These are phyloP conservation scores for Lyophyllum semitale DNA, from an alignment of 768 basidiomycete species.

Conservation along the genomic window DNA sequence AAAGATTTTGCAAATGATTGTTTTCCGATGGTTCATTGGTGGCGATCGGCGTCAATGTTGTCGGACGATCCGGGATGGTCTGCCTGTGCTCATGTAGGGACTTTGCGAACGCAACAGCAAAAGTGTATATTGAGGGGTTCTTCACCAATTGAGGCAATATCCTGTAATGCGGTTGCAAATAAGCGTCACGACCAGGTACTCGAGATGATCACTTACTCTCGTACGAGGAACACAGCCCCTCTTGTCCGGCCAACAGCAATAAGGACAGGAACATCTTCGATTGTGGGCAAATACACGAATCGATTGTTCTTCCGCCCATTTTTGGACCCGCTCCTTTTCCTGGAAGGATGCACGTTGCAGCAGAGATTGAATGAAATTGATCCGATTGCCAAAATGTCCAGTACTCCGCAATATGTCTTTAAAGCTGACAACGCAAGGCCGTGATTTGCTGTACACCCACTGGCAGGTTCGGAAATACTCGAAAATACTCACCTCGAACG, in stretches of 20 bases:
- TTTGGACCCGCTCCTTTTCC: conserved; percentile 9
- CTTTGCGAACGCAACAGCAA: conserved; percentile 25
- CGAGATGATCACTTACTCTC: conserved; percentile 20
- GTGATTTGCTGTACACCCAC: neutral
- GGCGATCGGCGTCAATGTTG: neutral
- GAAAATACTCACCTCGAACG: conserved; percentile 17
- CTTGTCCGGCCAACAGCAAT: conserved; percentile 14
- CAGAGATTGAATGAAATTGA: conserved; percentile 21
- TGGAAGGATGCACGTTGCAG: conserved; percentile 9
- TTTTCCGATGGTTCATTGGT: neutral
- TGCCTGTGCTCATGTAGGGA: conserved; percentile 19
- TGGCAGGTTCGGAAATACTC: neutral
- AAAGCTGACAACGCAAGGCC: conserved; percentile 12
- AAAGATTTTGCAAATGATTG: neutral
- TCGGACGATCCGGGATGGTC: neutral
- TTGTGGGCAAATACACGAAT: conserved; percentile 11
- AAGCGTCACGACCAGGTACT: neutral
- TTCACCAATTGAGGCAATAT: conserved; percentile 25
- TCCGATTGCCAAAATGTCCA: conserved; percentile 10
- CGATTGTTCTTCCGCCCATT: conserved; percentile 22
- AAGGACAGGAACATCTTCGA: conserved; percentile 24
- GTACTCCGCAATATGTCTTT: conserved; percentile 19
- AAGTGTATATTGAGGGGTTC: conserved; percentile 19
- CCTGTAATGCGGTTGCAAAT: conserved; percentile 11
- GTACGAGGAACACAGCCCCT: conserved; percentile 20